Conservation (phyloP, 2,329 filamentous ascomycete genomes). For the Talaromyces sp. region DNA sequence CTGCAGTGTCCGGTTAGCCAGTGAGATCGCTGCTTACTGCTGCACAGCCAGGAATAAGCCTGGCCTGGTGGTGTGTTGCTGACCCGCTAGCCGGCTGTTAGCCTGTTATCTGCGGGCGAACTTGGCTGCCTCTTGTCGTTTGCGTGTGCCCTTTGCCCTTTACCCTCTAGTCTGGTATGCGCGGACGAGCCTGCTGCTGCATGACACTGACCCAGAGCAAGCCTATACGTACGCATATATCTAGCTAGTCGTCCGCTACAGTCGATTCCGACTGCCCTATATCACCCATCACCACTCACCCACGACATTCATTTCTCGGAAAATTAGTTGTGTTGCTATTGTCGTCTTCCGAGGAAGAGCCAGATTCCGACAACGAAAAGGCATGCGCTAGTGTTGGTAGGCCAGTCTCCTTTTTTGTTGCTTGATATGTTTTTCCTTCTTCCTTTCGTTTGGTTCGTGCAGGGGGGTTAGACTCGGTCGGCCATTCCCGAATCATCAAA, state of each 20-base stretch:
- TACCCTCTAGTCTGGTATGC: not conserved
- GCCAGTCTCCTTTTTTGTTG: not conserved
- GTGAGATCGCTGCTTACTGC: not conserved
- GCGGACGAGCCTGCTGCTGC: not conserved
- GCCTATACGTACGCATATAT: not conserved
- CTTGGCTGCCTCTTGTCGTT: not conserved
- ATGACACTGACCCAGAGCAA: not conserved
- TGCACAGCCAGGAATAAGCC: not conserved
- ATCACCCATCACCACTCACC: not conserved
- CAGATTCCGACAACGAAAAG: not conserved
- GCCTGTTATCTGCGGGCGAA: not conserved
- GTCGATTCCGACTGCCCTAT: not conserved
- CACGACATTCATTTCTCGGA: not conserved
- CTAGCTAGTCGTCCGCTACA: not conserved
- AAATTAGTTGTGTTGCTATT: not conserved
- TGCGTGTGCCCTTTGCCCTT: not conserved
- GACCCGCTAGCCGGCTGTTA: not conserved
- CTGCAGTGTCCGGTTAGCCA: not conserved
- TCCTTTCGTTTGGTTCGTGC: not conserved
- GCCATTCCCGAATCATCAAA: not conserved
- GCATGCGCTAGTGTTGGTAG: not conserved
- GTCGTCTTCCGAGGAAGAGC: not conserved
- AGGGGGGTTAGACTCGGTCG: not conserved
- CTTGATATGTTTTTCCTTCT: not conserved
- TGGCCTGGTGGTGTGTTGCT: not conserved